Base-by-base conservation (phyloP, 2,329 filamentous ascomycete genomes). In the Fusarium phyllophilum region DNA sequence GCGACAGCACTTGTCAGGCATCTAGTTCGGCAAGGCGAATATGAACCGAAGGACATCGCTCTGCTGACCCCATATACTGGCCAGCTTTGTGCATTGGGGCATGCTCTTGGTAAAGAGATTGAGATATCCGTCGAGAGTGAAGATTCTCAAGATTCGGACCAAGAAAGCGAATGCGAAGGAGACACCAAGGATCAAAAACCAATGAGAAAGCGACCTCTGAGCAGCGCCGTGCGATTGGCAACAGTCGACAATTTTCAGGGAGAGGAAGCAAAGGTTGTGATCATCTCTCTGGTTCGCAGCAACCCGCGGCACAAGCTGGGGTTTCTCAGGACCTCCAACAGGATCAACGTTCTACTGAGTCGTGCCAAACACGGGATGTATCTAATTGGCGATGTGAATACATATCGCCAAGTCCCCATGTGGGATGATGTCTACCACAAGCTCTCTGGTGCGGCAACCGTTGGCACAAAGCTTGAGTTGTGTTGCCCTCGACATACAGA, bases 261-360 rank as follows among this genome's bases (percentile, higher is more conserved):
- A 42, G 39, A 42, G 14, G 39, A 42, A 15, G 39, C 39, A 6
- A 42, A 42, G 39, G 39, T 42, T 2, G 6, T 42, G 0, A 6
- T 42, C 3, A 6, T 15, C 0, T 42, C 39, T 42, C 3, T 42
- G 39, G 9, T 15, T 10, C 39, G 39, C 9, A 10, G 22, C 14
- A 42, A 42, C 6, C 39, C 39, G 2, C 5, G 6, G 39, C 39
- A 3, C 5, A 42, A 39, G 11, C 0, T 22, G 0, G 38, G 38
- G 4, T 22, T 39, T 5, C 38, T 39, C 4, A 3, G 12, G 3
- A 39, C 20, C 3, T 1, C 3, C 2, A 39, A 39, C 4, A 1
- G 20, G 1, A 42, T 42, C 22, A 42, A 42, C 14, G 39, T n/a
- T 42, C 39, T 42, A 2, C 14, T 42, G 5, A 42, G 39, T 15